phyloP scores from a whole-genome alignment of 805 yeast genomes.

The Monosporozyma unispora region DNA sequence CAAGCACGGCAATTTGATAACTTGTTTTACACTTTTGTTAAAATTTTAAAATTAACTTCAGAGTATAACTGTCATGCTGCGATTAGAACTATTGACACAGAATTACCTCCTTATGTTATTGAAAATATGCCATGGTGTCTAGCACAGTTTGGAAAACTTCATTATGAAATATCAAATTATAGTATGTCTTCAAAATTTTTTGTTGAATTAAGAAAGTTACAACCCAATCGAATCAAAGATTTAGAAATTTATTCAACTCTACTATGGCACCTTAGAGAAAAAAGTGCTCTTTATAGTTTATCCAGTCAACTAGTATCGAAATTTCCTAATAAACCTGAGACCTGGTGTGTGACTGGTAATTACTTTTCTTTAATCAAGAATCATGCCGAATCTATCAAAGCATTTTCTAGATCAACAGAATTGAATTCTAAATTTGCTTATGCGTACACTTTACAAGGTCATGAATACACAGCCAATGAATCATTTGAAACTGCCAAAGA shows the following conservation, averaged over 20 bases:
- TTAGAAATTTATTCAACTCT: slow-evolving; percentile 89
- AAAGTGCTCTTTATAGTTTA: slow-evolving; percentile 66
- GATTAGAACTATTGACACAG: slow-evolving; percentile 47
- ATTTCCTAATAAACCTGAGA: slow-evolving; percentile 58
- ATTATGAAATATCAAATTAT: slow-evolving; percentile 83
- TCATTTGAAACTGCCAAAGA: slow-evolving; percentile 83
- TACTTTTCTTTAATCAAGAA: slow-evolving; percentile 75
- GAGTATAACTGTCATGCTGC: slow-evolving; percentile 76
- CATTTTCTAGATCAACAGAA: slow-evolving; percentile 71
- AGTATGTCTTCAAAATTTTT: slow-evolving; percentile 63
- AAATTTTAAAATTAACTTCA: slow-evolving; percentile 14
- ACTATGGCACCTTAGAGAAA: slow-evolving; percentile 85
- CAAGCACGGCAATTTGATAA: slow-evolving; percentile 1
- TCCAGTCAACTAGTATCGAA: slow-evolving; percentile 72
- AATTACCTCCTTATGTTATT: slow-evolving; percentile 50
- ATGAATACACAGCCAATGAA: slow-evolving; percentile 80
- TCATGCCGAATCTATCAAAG: slow-evolving; percentile 80
- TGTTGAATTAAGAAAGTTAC: slow-evolving; percentile 50
- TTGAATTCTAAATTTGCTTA: slow-evolving; percentile 66
- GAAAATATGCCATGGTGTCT: slow-evolving; percentile 77
- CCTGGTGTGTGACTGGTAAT: slow-evolving; percentile 92
- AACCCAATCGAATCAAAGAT: slow-evolving; percentile 72
- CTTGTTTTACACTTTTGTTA: slow-evolving; percentile 14
- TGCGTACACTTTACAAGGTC: slow-evolving; percentile 90
- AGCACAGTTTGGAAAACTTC: slow-evolving; percentile 67